Evolutionary conservation across 2,329 filamentous ascomycete species (phyloP).

Genomic region (Hypomyces rosellus): DNA sequence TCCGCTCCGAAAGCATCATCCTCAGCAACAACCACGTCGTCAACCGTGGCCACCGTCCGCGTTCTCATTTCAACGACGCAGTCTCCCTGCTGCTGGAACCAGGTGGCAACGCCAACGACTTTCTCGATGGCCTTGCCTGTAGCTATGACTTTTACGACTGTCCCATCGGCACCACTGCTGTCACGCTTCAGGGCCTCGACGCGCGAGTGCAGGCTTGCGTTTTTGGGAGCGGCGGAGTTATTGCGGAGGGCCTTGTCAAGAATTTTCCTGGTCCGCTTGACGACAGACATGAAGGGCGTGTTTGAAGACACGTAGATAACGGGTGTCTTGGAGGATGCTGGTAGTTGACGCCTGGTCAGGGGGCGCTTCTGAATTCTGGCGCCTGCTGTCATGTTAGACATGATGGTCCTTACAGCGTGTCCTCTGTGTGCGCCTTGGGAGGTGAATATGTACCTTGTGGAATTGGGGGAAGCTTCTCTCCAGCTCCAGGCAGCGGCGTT

Average conservation of each 20-base stretch:
- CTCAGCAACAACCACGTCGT: conserved; percentile 51
- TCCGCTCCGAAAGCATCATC: conserved; percentile 27
- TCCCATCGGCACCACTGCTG: conserved; percentile 22
- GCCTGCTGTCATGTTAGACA: conserved; percentile 28
- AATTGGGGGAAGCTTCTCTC: conserved; percentile 30
- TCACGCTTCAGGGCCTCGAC: conserved; percentile 36
- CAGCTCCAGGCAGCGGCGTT: conserved; percentile 17
- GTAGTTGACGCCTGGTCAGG: conserved; percentile 33
- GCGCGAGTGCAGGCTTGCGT: conserved; percentile 39
- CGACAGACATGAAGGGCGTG: conserved; percentile 61
- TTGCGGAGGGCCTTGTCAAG: conserved; percentile 47
- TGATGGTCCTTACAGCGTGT: not conserved
- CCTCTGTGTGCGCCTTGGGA: conserved; percentile 2
- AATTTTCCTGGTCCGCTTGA: conserved; percentile 58
- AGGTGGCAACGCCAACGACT: conserved; percentile 54
- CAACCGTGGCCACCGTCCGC: conserved; percentile 57
- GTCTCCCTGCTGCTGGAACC: conserved; percentile 57
- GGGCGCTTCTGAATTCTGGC: conserved; percentile 45
- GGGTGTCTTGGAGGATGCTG: conserved; percentile 36
- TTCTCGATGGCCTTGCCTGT: conserved; percentile 62
- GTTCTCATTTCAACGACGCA: conserved; percentile 56
- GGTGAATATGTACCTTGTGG: conserved; percentile 22
- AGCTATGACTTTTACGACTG: conserved; percentile 52
- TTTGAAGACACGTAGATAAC: conserved; percentile 59
- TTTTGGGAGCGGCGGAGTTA: conserved; percentile 40